Evolutionary conservation across 1,284 basidiomycete species (phyloP), one percentile per base, ranked within the genome.

Genomic region (Rhizoctonia solani): DNA sequence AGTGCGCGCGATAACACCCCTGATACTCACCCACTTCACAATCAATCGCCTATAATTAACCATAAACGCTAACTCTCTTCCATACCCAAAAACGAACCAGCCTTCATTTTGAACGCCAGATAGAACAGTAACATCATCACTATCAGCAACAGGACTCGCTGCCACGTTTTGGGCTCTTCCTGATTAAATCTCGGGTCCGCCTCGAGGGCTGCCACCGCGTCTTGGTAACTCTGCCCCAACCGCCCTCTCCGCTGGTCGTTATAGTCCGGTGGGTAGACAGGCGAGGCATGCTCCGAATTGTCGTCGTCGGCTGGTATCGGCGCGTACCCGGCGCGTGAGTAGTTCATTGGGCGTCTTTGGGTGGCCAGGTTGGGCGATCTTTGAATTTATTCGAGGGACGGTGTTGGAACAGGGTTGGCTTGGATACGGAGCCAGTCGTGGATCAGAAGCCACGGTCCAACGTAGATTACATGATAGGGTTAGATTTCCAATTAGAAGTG

Each of bases 31-130:
- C n/a, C n/a, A n/a, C n/a, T n/a, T n/a, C n/a, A n/a, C n/a, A n/a
- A n/a, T n/a, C n/a, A n/a, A n/a, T n/a, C n/a, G n/a, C n/a, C n/a
- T n/a, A n/a, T n/a, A n/a, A n/a, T n/a, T n/a, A 8, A 39, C 37
- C 37, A 27, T 27, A 50, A 25, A 25, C 6, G 47, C 34, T 46
- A 65, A 23, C 39, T 44, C n/a, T 65, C 61, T 29, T 65, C 61
- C 61, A 65, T 65, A 23, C 61, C 61, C 16, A 65, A 44, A 44
- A 65, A 65, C 41, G 61, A 65, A 14, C 19, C 61, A 13, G 61
- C 27, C 61, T 54, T 65, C 50, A 65, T 53, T 8, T 52, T 19
- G 61, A 54, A 65, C 50, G 61, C 61, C 13, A 53, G 21, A 3
- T 30, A 53, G 21, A 65, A 65, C 27, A 54, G 32, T 39, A 23